Percentiles rank a stretch among this genome's conserved stretches.
Evolutionary conservation across 345 rosid genomes (phyloP).

Genomic region (Bruguiera gymnorhiza): DNA sequence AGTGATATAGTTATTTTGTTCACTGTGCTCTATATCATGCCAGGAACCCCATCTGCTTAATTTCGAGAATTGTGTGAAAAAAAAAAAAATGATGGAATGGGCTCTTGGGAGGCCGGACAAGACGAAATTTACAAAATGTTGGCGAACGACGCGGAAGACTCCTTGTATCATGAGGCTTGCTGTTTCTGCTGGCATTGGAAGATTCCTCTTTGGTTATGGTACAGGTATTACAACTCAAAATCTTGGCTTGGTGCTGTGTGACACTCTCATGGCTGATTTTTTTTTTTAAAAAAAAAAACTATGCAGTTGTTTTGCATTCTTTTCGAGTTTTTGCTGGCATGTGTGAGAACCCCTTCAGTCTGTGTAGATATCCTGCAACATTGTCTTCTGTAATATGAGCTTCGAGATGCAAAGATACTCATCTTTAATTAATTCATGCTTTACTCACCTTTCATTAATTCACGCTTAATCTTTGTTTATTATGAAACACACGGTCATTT

Average conservation of each 20-base stretch:
- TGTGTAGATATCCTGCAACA: too few relatives aligned
- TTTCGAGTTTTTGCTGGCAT: neutral
- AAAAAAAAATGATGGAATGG: conserved; percentile 54
- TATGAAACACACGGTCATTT: conserved; percentile 58
- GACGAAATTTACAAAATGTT: conserved; percentile 70
- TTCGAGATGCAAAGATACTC: too few relatives aligned
- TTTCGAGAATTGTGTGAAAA: too few relatives aligned
- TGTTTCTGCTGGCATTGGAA: conserved; percentile 84
- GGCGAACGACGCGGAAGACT: conserved; percentile 58
- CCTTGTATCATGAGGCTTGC: conserved; percentile 81
- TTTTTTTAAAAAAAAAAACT: too few relatives aligned
- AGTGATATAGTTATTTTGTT: too few relatives aligned
- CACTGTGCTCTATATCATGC: too few relatives aligned
- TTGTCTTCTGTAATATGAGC: too few relatives aligned
- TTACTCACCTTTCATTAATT: too few relatives aligned
- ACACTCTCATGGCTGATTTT: neutral
- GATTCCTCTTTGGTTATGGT: conserved; percentile 82
- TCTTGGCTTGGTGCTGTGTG: neutral
- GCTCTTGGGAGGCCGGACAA: conserved; percentile 46
- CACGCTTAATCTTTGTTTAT: neutral
- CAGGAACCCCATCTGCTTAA: too few relatives aligned
- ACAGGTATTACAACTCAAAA: conserved; percentile 44
- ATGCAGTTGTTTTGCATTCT: neutral
- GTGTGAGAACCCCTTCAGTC: neutral
- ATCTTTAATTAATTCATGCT: too few relatives aligned